phyloP scores from a whole-genome alignment of 441 rosid species.

The Adansonia gregorii region DNA sequence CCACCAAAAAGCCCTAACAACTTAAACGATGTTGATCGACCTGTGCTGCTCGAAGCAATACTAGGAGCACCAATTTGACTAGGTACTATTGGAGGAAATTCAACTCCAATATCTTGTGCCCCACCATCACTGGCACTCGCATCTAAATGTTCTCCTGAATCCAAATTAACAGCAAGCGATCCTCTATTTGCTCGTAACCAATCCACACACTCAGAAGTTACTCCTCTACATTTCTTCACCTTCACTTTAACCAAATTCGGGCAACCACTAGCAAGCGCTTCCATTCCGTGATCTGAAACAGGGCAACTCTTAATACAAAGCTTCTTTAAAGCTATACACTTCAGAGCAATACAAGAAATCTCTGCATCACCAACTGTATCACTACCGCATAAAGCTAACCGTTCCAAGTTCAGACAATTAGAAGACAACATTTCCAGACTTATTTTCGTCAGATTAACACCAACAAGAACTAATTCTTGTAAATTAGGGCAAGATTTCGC shows the following conservation, averaged over 20 bases:
- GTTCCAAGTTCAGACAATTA: conserved; percentile 66
- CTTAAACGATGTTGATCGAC: conserved; percentile 56
- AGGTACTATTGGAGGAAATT: conserved; percentile 39
- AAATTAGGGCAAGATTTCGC: conserved; percentile 62
- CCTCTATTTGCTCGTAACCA: conserved; percentile 58
- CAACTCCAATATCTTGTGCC: conserved; percentile 53
- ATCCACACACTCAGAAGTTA: conserved; percentile 59
- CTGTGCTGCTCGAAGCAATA: conserved; percentile 47
- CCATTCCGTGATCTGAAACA: conserved; percentile 62
- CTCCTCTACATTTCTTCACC: conserved; percentile 79
- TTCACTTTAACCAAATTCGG: conserved; percentile 81
- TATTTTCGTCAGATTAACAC: conserved; percentile 63
- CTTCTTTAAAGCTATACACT: conserved; percentile 71
- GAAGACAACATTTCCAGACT: conserved; percentile 62
- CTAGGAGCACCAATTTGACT: conserved; percentile 37
- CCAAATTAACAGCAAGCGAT: conserved; percentile 62
- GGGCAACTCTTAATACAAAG: conserved; percentile 80
- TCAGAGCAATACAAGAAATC: conserved; percentile 64
- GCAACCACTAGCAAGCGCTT: conserved; percentile 72
- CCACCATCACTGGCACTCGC: conserved; percentile 58
- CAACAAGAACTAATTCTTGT: conserved; percentile 73
- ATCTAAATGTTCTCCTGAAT: conserved; percentile 54
- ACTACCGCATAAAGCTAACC: conserved; percentile 57
- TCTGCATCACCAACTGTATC: conserved; percentile 73
- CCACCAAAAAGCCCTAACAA: conserved; percentile 57